Evolutionary conservation across 441 rosid genomes (phyloP).

Genomic region (Daphne laureola): DNA sequence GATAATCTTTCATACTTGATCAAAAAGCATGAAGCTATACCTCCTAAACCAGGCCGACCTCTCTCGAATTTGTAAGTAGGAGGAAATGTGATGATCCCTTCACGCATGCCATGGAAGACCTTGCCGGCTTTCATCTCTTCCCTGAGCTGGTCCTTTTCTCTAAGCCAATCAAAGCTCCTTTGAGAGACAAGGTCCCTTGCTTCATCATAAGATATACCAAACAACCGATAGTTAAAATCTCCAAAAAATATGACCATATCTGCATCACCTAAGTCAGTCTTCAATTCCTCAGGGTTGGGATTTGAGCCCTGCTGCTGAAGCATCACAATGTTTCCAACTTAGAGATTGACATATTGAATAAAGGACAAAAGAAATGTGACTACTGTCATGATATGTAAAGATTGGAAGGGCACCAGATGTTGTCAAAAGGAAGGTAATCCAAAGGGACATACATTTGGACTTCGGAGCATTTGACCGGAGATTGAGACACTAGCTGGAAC

Average conservation of each 20-base stretch:
- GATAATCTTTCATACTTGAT: too few species aligned
- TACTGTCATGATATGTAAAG: conserved; percentile 1
- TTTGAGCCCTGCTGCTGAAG: conserved; percentile 39
- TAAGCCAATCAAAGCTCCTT: conserved; percentile 98
- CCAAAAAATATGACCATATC: conserved; percentile 97
- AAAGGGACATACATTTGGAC: conserved; percentile 52
- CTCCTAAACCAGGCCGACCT: conserved; percentile 86
- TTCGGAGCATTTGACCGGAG: conserved; percentile 43
- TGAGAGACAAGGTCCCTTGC: conserved; percentile 98
- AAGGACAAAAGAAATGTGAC: too few species aligned
- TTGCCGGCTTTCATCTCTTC: conserved; percentile 95
- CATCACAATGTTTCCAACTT: too few species aligned
- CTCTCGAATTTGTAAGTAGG: conserved; percentile 97
- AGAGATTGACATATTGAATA: too few species aligned
- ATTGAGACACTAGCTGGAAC: conserved; percentile 85
- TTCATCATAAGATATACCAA: conserved; percentile 97
- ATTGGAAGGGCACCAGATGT: conserved; percentile 3
- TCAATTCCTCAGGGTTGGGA: conserved; percentile 54
- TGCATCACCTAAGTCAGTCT: conserved; percentile 84
- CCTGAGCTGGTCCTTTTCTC: conserved; percentile 96
- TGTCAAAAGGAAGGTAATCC: background rate
- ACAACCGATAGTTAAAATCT: conserved; percentile 95
- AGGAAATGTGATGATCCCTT: conserved; percentile 86
- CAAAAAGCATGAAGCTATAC: conserved; percentile 24
- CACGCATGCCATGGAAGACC: conserved; percentile 99